These are phyloP conservation scores for Favolaschia claudopus DNA, from an alignment of 768 basidiomycete species.

Conservation along the genomic window DNA sequence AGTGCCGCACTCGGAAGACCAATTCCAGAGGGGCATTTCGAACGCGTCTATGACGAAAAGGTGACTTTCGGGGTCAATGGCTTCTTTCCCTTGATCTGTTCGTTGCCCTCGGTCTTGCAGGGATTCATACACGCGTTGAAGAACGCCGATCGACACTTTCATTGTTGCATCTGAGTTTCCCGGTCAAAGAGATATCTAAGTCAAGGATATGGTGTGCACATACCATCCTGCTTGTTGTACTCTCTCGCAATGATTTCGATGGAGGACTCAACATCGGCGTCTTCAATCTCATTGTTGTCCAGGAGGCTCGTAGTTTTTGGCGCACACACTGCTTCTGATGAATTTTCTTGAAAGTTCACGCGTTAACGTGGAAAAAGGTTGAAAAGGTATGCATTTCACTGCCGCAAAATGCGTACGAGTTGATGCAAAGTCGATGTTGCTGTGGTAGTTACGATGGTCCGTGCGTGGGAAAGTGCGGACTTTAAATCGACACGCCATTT, in stretches of 20 bases:
- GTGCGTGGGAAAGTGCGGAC: too few relatives aligned
- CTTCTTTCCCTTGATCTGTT: slow-evolving; percentile 59
- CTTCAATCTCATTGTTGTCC: slow-evolving; percentile 72
- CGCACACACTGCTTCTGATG: too few relatives aligned
- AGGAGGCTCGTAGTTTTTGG: too few relatives aligned
- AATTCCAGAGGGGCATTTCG: slow-evolving; percentile 95
- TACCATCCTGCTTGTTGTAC: slow-evolving; percentile 91
- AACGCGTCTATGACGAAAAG: slow-evolving; percentile 88
- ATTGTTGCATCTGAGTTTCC: slow-evolving; percentile 69
- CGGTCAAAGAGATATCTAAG: neutral
- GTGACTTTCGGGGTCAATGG: slow-evolving; percentile 82
- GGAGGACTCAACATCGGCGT: slow-evolving; percentile 75
- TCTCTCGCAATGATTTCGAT: slow-evolving; percentile 85
- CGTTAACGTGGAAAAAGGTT: too few relatives aligned
- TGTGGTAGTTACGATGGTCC: too few relatives aligned
- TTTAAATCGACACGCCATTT: too few relatives aligned
- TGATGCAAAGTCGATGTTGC: too few relatives aligned
- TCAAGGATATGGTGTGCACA: slow-evolving; percentile 16
- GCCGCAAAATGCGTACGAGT: too few relatives aligned
- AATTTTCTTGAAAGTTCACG: too few relatives aligned
- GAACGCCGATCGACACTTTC: slow-evolving; percentile 77
- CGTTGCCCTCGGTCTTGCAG: slow-evolving; percentile 72
- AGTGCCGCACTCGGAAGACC: slow-evolving; percentile 84
- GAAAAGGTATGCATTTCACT: too few relatives aligned
- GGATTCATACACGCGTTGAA: slow-evolving; percentile 76